Percentiles rank a stretch among this genome's conserved stretches.
Evolutionary conservation across 305 asterid genomes (phyloP).

Genomic region (Rubia occidens): DNA sequence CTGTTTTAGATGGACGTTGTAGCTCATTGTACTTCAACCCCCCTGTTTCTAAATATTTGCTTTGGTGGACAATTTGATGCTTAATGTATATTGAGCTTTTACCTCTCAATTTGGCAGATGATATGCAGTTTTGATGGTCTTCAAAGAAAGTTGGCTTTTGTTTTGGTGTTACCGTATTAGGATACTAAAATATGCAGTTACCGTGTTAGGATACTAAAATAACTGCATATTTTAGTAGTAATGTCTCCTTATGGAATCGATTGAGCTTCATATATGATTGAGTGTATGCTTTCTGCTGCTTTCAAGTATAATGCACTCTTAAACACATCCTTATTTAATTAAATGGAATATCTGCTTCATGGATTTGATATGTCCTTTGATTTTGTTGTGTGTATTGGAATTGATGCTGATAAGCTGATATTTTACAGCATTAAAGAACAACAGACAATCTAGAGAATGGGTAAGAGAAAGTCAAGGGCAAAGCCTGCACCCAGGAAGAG

Average conservation of each 20-base stretch:
- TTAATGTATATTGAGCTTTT: not conserved
- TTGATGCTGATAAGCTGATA: not conserved
- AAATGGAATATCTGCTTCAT: not conserved
- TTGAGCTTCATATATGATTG: not conserved
- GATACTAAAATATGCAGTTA: not conserved
- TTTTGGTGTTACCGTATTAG: not conserved
- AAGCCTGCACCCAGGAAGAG: conserved; percentile 90
- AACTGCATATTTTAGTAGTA: no score
- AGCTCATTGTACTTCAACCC: not conserved
- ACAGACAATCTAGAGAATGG: conserved; percentile 41
- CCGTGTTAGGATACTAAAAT: not conserved
- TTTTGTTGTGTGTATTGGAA: not conserved
- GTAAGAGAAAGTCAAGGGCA: conserved; percentile 94
- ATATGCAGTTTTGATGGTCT: not conserved
- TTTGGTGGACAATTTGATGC: not conserved
- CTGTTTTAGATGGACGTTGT: not conserved
- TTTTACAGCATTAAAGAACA: conserved; percentile 2
- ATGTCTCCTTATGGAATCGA: no score
- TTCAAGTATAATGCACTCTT: not conserved
- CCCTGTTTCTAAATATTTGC: not conserved
- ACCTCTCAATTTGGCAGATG: not conserved
- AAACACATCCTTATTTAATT: not conserved
- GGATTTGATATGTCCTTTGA: not conserved
- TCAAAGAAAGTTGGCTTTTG: not conserved
- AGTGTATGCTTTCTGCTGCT: not conserved